A percentile compares a stretch with the other conserved stretches of the same genome.
phyloP scores from a whole-genome alignment of 2,329 filamentous ascomycete genomes.

The Aquanectria penicillioides region DNA sequence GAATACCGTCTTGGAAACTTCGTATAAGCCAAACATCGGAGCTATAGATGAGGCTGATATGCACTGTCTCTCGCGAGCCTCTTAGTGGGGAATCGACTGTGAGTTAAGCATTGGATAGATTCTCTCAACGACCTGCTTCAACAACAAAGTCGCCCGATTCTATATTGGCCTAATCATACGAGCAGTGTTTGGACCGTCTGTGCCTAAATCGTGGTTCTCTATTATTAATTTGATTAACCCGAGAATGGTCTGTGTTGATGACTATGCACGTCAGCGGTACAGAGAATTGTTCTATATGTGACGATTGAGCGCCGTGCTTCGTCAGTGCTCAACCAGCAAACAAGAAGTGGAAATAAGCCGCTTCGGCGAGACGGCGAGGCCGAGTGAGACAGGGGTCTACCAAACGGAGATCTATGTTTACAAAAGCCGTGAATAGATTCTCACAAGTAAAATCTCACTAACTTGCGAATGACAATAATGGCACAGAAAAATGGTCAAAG shows the following conservation, averaged over 20 bases:
- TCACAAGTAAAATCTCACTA: conserved; percentile 76
- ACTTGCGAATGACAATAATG: too few species aligned
- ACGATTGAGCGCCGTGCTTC: conserved; percentile 73
- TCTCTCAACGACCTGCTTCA: conserved; percentile 70
- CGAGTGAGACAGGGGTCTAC: conserved; percentile 78
- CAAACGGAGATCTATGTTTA: conserved; percentile 67
- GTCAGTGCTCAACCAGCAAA: conserved; percentile 67
- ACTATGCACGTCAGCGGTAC: too few species aligned
- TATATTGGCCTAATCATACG: conserved; percentile 72
- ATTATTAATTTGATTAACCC: too few species aligned
- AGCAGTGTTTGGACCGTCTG: conserved; percentile 67
- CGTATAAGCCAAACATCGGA: conserved; percentile 62
- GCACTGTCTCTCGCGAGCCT: conserved; percentile 66
- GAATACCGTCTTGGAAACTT: conserved; percentile 59
- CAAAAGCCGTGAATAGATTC: conserved; percentile 53
- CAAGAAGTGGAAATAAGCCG: conserved; percentile 71
- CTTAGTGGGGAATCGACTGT: conserved; percentile 66
- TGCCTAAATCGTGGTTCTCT: too few species aligned
- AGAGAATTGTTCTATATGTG: too few species aligned
- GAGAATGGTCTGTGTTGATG: conserved; percentile 46
- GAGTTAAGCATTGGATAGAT: conserved; percentile 70
- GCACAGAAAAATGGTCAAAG: too few species aligned
- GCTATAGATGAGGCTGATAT: conserved; percentile 60
- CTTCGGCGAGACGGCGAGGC: conserved; percentile 71
- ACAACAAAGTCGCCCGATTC: conserved; percentile 68